These are phyloP conservation scores for Botryotinia narcissicola DNA, from an alignment of 2,329 filamentous ascomycete genomes.

Conservation along the genomic window DNA sequence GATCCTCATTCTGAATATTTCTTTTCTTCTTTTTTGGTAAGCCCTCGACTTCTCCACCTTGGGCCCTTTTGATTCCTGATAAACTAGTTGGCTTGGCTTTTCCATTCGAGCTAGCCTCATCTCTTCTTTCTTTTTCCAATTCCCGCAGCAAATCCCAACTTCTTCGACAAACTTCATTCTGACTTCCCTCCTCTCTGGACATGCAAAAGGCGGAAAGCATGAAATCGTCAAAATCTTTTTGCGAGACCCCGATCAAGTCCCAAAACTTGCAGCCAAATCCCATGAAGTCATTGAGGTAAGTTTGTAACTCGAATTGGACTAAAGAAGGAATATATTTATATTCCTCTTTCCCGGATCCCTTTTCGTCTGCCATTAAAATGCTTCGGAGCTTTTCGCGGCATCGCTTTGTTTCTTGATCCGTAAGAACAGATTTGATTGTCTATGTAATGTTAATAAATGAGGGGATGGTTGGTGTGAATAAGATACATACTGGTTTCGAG, in stretches of 20 bases:
- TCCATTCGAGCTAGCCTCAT: not conserved
- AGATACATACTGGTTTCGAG: not conserved
- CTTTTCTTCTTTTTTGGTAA: not conserved
- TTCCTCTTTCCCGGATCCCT: not conserved
- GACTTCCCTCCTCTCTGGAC: not conserved
- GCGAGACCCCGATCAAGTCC: not conserved
- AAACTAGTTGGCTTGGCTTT: not conserved
- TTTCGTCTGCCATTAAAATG: not conserved
- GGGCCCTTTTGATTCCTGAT: not conserved
- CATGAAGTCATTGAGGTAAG: not conserved
- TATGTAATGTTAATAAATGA: not conserved
- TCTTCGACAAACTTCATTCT: conserved; percentile 3
- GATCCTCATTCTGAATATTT: not conserved
- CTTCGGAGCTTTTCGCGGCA: not conserved
- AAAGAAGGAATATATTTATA: not conserved
- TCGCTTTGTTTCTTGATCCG: not conserved
- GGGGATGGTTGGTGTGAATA: not conserved
- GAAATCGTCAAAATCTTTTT: not conserved
- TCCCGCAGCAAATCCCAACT: not conserved
- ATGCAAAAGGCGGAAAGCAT: not conserved
- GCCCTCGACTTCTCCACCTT: not conserved
- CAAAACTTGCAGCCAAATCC: not conserved
- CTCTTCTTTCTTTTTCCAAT: conserved; percentile 5
- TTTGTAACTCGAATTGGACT: not conserved
- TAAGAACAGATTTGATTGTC: not conserved